phyloP scores from a whole-genome alignment of 208 protist species.

The Acanthamoeba culbertsoni region DNA sequence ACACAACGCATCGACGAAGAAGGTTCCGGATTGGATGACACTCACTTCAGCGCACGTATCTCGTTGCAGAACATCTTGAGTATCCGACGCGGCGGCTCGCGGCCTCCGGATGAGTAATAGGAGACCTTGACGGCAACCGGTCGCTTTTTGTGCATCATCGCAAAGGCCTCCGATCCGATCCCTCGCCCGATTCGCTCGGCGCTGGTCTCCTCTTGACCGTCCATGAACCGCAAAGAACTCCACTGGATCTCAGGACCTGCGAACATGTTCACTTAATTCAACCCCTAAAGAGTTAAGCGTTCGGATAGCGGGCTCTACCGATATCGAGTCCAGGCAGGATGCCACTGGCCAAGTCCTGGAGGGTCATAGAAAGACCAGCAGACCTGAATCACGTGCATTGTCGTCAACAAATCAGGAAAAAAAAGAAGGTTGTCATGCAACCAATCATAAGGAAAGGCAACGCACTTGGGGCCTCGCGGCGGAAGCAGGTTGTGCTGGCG shows the following conservation, averaged over 20 bases:
- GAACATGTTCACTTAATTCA: not conserved
- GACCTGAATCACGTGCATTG: not conserved
- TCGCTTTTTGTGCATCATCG: not conserved
- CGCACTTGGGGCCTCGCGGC: not conserved
- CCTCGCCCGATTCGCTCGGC: not conserved
- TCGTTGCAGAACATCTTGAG: slow-evolving; percentile 51
- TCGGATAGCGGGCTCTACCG: not conserved
- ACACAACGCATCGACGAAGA: not conserved
- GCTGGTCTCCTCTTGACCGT: not conserved
- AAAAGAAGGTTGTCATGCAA: not conserved
- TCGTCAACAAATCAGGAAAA: not conserved
- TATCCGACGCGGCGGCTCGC: not conserved
- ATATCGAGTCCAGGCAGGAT: not conserved
- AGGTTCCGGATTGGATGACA: not conserved
- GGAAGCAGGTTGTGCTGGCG: not conserved
- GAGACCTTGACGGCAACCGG: slow-evolving; percentile 51
- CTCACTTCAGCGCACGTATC: not conserved
- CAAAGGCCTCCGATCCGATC: slow-evolving; percentile 1
- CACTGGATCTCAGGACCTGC: slow-evolving; percentile 2
- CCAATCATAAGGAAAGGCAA: not conserved
- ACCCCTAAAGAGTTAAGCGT: too few species aligned
- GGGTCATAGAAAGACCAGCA: not conserved
- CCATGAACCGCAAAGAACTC: not conserved
- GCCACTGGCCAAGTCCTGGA: not conserved
- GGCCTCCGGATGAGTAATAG: not conserved